Evolutionary conservation across 208 protist species (phyloP).

Genomic region (Acanthamoeba rhysodes): DNA sequence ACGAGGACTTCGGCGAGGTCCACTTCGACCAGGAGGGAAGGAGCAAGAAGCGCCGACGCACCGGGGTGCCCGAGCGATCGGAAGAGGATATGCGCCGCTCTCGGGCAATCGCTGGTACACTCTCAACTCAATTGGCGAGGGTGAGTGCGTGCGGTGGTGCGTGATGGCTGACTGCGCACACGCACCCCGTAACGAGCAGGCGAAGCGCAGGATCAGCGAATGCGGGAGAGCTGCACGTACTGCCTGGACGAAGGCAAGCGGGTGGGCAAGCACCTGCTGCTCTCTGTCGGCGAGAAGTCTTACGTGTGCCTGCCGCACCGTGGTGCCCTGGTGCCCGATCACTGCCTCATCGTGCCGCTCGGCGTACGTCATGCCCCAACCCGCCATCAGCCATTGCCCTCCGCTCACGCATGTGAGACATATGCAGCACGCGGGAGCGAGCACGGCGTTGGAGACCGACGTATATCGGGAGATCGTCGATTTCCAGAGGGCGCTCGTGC

Average conservation of each 20-base stretch:
- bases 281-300: conserved; percentile 61
- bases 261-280: conserved; percentile 69
- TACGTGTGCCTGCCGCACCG: conserved; percentile 26
- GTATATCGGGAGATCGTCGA: conserved; percentile 15
- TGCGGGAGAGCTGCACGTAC: conserved; percentile 66
- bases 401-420: conserved; percentile 49
- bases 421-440: conserved; percentile 29
- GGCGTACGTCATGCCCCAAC: background rate
- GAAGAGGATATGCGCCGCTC: background rate
- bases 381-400: background rate
- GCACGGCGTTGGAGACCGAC: conserved; percentile 73
- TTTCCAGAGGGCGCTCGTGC: conserved; percentile 59
- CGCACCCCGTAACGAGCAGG: background rate
- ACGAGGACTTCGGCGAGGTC: background rate
- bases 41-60: background rate
- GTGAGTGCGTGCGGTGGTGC: too few relatives aligned
- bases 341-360: conserved; percentile 63
- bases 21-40: background rate
- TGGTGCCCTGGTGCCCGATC: conserved; percentile 7
- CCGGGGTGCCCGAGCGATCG: background rate
- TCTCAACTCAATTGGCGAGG: background rate
- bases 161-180: background rate
- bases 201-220: background rate
- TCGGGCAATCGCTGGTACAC: background rate
- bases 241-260: conserved; percentile 65